Conservation (phyloP, 2,329 filamentous ascomycete species). For the Hypoxylon sp. region DNA sequence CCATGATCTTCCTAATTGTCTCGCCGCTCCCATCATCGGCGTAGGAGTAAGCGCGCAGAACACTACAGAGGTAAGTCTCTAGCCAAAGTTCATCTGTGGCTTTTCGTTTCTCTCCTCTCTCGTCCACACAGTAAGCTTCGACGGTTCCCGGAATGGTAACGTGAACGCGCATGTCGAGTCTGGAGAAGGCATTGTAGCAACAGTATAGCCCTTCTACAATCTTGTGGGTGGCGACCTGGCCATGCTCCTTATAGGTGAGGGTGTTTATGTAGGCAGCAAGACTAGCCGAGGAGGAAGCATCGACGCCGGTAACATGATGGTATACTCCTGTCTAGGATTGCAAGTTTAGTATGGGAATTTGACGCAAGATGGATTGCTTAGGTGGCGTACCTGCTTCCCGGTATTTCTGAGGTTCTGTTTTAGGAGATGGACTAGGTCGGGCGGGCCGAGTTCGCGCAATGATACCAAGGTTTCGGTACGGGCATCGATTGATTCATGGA, state of each 20-base stretch:
- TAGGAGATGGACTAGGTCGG: constrained; percentile 93
- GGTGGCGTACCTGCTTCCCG: constrained; percentile 54
- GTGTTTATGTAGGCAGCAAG: constrained; percentile 98
- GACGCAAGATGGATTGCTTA: constrained; percentile 53
- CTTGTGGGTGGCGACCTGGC: constrained; percentile 79
- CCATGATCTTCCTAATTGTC: constrained; percentile 94
- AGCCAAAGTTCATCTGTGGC: constrained; percentile 95
- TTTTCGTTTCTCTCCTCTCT: constrained; percentile 92
- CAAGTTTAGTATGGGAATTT: constrained; percentile 13
- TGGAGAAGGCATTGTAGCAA: constrained; percentile 99
- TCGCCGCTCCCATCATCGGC: constrained; percentile 95
- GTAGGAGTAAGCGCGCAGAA: constrained; percentile 93
- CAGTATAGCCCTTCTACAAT: constrained; percentile 95
- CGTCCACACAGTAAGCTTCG: constrained; percentile 97
- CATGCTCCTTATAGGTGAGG: constrained; percentile 86
- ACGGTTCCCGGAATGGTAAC: constrained; percentile 96
- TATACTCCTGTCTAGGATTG: constrained; percentile 82
- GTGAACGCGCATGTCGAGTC: constrained; percentile 97
- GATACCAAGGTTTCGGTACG: constrained; percentile 87
- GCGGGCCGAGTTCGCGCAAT: constrained; percentile 91
- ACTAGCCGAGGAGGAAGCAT: constrained; percentile 96
- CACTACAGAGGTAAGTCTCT: constrained; percentile 95
- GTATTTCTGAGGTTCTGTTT: constrained; percentile 72
- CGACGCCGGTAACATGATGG: constrained; percentile 96
- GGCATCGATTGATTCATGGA: constrained; percentile 90